A percentile compares a stretch with the other conserved stretches of the same genome.
Evolutionary conservation across 352 stramenopile species (phyloP).

Genomic region (Globisporangium nunn): DNA sequence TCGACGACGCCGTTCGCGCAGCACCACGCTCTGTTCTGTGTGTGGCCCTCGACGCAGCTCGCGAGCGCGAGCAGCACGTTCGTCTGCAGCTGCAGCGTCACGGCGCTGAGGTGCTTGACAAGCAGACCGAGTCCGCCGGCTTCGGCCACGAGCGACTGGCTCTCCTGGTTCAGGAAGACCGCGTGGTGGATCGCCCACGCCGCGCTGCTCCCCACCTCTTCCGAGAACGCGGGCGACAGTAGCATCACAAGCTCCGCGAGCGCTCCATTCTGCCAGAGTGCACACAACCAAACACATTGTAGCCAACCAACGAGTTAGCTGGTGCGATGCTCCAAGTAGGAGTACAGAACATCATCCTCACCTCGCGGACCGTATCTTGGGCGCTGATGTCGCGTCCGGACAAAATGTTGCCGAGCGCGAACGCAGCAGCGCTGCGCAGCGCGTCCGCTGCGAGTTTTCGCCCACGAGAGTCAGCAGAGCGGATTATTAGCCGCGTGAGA

Average conservation of each 20-base stretch:
- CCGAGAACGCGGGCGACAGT: constrained; percentile 49
- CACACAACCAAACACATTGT: neutral
- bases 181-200: constrained; percentile 72
- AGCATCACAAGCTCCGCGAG: constrained; percentile 55
- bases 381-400: constrained; percentile 44
- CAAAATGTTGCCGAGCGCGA: constrained; percentile 62
- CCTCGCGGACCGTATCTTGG: constrained; percentile 52
- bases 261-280: constrained; percentile 23
- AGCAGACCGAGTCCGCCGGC: constrained; percentile 55
- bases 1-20: constrained; percentile 30
- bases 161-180: constrained; percentile 55
- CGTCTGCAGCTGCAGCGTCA: constrained; percentile 50
- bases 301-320: too few relatives aligned
- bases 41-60: constrained; percentile 39
- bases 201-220: constrained; percentile 62
- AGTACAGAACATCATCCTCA: neutral
- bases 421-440: constrained; percentile 48
- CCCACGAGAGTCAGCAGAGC: constrained; percentile 10
- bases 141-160: constrained; percentile 47
- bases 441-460: constrained; percentile 24
- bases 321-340: too few relatives aligned
- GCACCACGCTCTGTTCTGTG: constrained; percentile 42
- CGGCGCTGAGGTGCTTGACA: constrained; percentile 34
- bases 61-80: constrained; percentile 64
- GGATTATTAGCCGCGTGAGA: neutral